phyloP scores from a whole-genome alignment of 2,329 filamentous ascomycete species.

The Claviceps purpurea region DNA sequence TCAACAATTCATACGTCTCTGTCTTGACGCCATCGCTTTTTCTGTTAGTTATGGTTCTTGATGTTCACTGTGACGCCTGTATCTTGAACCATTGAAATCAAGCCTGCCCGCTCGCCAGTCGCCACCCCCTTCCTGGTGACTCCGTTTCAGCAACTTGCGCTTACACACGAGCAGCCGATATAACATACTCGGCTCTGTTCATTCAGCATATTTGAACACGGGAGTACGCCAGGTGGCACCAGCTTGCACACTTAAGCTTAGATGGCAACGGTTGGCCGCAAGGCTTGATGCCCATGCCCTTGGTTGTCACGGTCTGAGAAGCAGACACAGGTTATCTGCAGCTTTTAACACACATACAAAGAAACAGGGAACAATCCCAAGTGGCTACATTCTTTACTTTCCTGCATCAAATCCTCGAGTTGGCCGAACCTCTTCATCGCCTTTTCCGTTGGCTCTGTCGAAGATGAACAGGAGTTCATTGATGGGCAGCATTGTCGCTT shows the following conservation, averaged over 20 bases:
- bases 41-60: neutral
- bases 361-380: neutral
- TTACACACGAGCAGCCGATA: neutral
- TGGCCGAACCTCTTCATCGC: neutral
- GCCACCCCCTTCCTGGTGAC: neutral
- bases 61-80: neutral
- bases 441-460: neutral
- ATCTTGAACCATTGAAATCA: neutral
- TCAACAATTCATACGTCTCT: no score
- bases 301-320: neutral
- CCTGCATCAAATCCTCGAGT: neutral
- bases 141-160: neutral
- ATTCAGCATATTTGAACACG: neutral
- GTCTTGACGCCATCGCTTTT: neutral
- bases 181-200: neutral
- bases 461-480: slow-evolving; percentile 8
- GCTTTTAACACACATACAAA: neutral
- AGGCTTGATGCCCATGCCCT: neutral
- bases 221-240: neutral
- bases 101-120: neutral
- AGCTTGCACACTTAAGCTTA: neutral
- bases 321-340: neutral
- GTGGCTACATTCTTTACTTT: neutral
- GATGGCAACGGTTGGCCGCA: neutral
- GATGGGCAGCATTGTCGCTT: slow-evolving; percentile 40